Base-by-base conservation (phyloP, 306 rosid genomes). In the Cucurbita argyrosperma region DNA sequence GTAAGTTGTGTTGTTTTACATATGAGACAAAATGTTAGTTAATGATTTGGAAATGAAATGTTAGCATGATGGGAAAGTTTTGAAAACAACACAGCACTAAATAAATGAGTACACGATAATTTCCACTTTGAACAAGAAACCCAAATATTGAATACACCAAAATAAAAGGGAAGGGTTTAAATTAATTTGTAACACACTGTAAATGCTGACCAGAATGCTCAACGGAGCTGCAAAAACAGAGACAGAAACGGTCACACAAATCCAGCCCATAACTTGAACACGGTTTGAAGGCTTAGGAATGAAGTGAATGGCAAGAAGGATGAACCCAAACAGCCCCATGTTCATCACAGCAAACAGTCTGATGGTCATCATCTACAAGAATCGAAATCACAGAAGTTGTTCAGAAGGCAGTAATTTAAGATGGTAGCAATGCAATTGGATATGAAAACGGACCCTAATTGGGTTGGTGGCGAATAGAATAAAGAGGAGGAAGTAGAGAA, bases 201-300 rank as follows among this genome's bases (percentile, higher is more conserved):
- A 67, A 67, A 23, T 49, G 74, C 90, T 84, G 39, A 92, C 98
- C 96, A 95, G 72, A 72, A 91, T 87, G 84, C 86, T 87, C 5
- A 95, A 79, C 42, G 97, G 99, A 12, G 96, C 91, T 2, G 91
- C 97, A 62, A 95, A 95, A 6, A 91, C 99, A 71, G 83, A 55
- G 2, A 89, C 83, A 0, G 96, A 80, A 53, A 89, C 46, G 6
- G 81, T 63, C 15, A 89, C 99, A 80, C 94, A 88, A 12, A 91
- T 78, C 99, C 96, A 91, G 11, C 97, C 97, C 15, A 95, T 70
- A 37, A 88, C 87, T 75, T 82, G 77, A 18, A 84, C 90, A 3
- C 86, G 88, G 15, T 78, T 64, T 0, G 74, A 11, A 61, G 59
- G 80, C 15, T 76, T 84, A 13, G 85, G 69, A 0, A 78, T 82